Percentiles rank a stretch among this genome's conserved stretches.
These are phyloP conservation scores for Coprinopsis marcescibilis DNA, from an alignment of 768 basidiomycete genomes.

Conservation along the genomic window DNA sequence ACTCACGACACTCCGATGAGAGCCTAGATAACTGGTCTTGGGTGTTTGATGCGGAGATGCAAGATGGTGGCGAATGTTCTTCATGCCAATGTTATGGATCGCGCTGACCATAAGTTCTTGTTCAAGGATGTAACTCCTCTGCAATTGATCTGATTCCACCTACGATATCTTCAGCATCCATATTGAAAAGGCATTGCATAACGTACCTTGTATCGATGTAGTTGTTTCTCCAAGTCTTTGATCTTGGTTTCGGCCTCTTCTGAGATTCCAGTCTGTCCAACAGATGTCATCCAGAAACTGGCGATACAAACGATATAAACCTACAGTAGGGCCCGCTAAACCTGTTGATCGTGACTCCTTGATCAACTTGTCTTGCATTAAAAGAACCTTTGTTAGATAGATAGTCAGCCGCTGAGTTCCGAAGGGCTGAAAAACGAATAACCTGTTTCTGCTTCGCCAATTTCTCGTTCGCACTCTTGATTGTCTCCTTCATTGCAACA, in stretches of 20 bases:
- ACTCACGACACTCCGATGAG: constrained; percentile 52
- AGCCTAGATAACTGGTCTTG: constrained; percentile 65
- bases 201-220: constrained; percentile 49
- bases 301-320: constrained; percentile 12
- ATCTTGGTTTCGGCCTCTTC: constrained; percentile 74
- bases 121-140: constrained; percentile 62
- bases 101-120: constrained; percentile 77
- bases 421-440: constrained; percentile 11
- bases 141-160: constrained; percentile 50
- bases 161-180: constrained; percentile 15
- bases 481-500: constrained; percentile 59
- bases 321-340: constrained; percentile 39
- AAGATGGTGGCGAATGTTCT: constrained; percentile 55
- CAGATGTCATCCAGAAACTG: not conserved
- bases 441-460: constrained; percentile 75
- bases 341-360: constrained; percentile 71
- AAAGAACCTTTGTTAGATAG: constrained; percentile 64
- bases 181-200: not conserved
- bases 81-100: constrained; percentile 67
- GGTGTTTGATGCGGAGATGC: constrained; percentile 40
- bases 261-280: constrained; percentile 39
- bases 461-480: constrained; percentile 70
- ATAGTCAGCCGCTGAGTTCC: not conserved
- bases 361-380: constrained; percentile 84
- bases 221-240: constrained; percentile 58